Evolutionary conservation across 2,329 filamentous ascomycete genomes (phyloP), one percentile per base, ranked within the genome.

Genomic region (Ophiostoma perfectum): DNA sequence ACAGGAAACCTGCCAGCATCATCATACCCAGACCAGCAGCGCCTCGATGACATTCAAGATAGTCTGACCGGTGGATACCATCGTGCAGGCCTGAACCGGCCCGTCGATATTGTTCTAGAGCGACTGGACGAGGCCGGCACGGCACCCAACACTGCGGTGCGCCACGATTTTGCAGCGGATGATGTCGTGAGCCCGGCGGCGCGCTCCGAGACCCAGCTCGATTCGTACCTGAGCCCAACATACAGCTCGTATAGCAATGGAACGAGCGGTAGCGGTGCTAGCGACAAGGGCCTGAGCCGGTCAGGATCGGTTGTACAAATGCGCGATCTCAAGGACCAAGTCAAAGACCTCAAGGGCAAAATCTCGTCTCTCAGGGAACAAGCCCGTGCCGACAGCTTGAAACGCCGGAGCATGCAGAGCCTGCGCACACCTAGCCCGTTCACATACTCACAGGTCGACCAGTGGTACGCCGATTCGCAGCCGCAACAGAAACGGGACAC

Each of bases 271-370:
- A 42, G 38, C 16, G 60, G 45, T 47, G 45, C 45, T 1, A 55
- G 63, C n/a, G 80, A 82, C 9, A 79, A 81, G 60, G 82, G 81
- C 0, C 78, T 89, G 8, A 84, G 84, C 39, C 84, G 91, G 18
- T 88, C 90, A 2, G 83, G 87, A 14, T 94, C 92, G 0, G 87
- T 87, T n/a, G 84, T 88, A 14, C 88, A 91, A 74, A 87, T 91
- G 75, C 87, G 89, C 8, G 85, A 86, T 66, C 81, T 97, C 60
- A 91, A 92, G 70, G 89, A 92, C 72, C 92, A 96, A 76, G 91
- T 97, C 85, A 88, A 90, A 68, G 92, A 90, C 67, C 82, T 97
- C 64, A 93, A 93, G 75, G 91, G 90, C 70, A 92, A 92, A 74
- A 93, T 97, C 47, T 93, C 92, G 1, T 90, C 83, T 16, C 78